phyloP scores from a whole-genome alignment of 2,329 filamentous ascomycete genomes.

The Aspergillus ochraceoroseus region DNA sequence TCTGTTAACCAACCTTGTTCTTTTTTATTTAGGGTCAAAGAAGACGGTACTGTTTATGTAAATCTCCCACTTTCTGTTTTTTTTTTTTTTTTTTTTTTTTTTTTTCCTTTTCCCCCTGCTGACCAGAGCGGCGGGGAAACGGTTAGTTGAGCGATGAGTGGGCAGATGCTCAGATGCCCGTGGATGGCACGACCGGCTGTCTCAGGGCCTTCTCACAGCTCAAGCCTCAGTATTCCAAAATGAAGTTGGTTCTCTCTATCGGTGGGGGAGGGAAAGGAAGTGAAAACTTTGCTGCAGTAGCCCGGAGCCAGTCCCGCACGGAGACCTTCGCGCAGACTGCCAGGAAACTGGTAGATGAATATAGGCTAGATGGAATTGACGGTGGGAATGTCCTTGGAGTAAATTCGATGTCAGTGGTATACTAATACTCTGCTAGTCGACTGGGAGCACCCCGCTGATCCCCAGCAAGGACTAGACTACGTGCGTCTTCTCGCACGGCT shows the following conservation, averaged over 20 bases:
- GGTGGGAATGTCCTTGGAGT: conserved; percentile 52
- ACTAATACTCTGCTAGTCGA: conserved; percentile 54
- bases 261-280: conserved; percentile 63
- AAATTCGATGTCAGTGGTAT: too few species aligned
- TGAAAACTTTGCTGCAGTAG: conserved; percentile 63
- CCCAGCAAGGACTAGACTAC: conserved; percentile 65
- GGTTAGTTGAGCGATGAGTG: conserved; percentile 70
- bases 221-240: conserved; percentile 64
- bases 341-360: conserved; percentile 62
- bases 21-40: conserved; percentile 52
- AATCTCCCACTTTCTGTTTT: conserved; percentile 35
- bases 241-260: conserved; percentile 72
- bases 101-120: conserved; percentile 24
- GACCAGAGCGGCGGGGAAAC: conserved; percentile 1
- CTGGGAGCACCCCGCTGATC: conserved; percentile 70
- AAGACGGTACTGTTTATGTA: conserved; percentile 71
- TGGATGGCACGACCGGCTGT: conserved; percentile 66
- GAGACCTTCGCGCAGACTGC: conserved; percentile 68
- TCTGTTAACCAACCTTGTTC: conserved; percentile 25
- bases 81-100: neutral
- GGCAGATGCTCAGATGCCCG: conserved; percentile 66
- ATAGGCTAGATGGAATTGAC: conserved; percentile 69
- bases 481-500: conserved; percentile 62
- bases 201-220: conserved; percentile 68
- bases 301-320: conserved; percentile 55